Conservation (phyloP, 192 early-diverging fungal species). For the Backusella morwellensis region DNA sequence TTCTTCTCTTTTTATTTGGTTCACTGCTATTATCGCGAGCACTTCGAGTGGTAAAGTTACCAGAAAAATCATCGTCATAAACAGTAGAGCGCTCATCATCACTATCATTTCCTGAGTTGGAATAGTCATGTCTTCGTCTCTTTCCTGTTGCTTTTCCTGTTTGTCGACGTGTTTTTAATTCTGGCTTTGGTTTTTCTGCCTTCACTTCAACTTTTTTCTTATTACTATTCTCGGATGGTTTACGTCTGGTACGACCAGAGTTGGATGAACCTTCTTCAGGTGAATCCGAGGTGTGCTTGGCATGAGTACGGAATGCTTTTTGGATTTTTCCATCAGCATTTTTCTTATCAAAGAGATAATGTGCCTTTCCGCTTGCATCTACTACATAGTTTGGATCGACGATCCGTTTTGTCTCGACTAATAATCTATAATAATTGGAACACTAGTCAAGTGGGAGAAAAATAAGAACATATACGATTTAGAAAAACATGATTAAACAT, state of each 20-base stretch:
- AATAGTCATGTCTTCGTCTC: background rate
- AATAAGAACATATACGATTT: background rate
- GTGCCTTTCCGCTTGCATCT: constrained; percentile 82
- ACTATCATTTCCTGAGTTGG: constrained; percentile 24
- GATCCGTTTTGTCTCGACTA: constrained; percentile 83
- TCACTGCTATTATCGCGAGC: constrained; percentile 49
- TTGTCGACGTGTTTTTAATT: background rate
- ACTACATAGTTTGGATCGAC: constrained; percentile 89
- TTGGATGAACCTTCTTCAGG: background rate
- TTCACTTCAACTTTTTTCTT: background rate
- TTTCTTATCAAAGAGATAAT: constrained; percentile 85
- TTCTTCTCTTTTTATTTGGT: constrained; percentile 40
- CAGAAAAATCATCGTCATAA: constrained; percentile 63
- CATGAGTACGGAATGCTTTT: constrained; percentile 75
- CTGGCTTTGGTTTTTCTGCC: background rate
- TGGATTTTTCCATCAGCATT: constrained; percentile 72
- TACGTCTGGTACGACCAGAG: background rate
- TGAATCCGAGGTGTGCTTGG: constrained; percentile 32
- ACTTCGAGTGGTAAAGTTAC: constrained; percentile 44
- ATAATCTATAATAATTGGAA: constrained; percentile 88
- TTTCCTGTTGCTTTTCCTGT: background rate
- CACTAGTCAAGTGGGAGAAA: constrained; percentile 49
- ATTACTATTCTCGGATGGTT: background rate
- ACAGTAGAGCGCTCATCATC: constrained; percentile 53
- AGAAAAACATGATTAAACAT: background rate